Percentiles rank a stretch among this genome's conserved stretches.
phyloP scores from a whole-genome alignment of 1,284 basidiomycete genomes.

The Tilletia walkeri region DNA sequence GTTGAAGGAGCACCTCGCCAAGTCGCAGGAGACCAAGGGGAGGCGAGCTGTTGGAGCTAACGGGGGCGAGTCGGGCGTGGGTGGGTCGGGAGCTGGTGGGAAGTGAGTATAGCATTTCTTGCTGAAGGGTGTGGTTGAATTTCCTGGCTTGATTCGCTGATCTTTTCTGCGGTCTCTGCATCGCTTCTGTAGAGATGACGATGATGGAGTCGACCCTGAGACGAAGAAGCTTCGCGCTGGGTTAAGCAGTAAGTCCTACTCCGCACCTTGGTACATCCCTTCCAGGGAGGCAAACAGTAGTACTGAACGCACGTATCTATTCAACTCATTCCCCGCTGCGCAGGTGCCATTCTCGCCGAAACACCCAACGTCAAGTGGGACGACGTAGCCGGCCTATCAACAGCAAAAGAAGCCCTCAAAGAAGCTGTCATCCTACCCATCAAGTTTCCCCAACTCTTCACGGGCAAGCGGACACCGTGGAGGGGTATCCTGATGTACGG shows the following conservation, averaged over 20 bases:
- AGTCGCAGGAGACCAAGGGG: constrained; percentile 70
- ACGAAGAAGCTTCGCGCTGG: constrained; percentile 90
- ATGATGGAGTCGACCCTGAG: constrained; percentile 76
- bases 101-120: constrained; percentile 59
- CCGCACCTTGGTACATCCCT: no score
- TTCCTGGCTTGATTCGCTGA: no score
- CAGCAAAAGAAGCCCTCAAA: constrained; percentile 91
- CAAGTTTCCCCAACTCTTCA: constrained; percentile 97
- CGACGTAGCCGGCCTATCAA: constrained; percentile 91
- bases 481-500: constrained; percentile 92
- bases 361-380: constrained; percentile 97
- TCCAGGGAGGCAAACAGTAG: no score
- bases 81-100: constrained; percentile 64
- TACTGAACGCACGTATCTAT: no score
- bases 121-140: no score
- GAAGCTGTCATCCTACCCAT: constrained; percentile 98
- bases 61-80: constrained; percentile 64
- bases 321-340: not conserved
- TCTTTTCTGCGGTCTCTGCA: no score
- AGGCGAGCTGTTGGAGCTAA: constrained; percentile 77
- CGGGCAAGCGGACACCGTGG: constrained; percentile 97
- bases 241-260: constrained; percentile 63
- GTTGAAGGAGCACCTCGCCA: constrained; percentile 69
- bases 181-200: constrained; percentile 59
- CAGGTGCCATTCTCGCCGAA: constrained; percentile 82